Conservation (phyloP, 352 stramenopile genomes). For the Phytophthora agathidicida region DNA sequence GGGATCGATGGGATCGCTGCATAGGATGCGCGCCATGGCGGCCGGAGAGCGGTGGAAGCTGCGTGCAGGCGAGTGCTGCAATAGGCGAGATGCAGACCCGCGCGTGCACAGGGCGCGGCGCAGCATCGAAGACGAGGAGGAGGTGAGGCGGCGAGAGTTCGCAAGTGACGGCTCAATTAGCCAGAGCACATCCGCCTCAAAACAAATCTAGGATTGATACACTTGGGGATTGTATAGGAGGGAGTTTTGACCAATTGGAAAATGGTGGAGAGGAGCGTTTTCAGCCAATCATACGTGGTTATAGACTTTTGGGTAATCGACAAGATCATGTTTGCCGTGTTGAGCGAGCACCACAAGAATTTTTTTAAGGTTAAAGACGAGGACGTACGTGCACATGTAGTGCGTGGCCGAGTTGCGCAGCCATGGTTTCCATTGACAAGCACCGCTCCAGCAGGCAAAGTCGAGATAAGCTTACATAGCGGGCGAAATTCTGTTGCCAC, state of each 20-base stretch:
- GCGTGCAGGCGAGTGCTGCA: conserved; percentile 26
- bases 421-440: no score
- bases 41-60: conserved; percentile 48
- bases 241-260: conserved; percentile 18
- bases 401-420: conserved; percentile 11
- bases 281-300: not conserved
- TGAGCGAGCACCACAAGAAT: conserved; percentile 14
- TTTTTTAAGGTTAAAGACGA: conserved; percentile 19
- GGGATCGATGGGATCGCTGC: conserved; percentile 87
- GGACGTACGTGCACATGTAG: conserved; percentile 13
- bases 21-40: conserved; percentile 86
- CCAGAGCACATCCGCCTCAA: no score
- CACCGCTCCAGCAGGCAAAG: no score
- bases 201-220: conserved; percentile 8
- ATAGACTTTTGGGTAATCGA: conserved; percentile 2
- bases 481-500: no score
- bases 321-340: conserved; percentile 16
- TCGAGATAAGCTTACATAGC: no score
- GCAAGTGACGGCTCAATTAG: conserved; percentile 11
- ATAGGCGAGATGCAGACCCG: conserved; percentile 40
- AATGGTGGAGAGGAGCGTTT: not conserved
- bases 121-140: conserved; percentile 47
- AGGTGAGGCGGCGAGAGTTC: conserved; percentile 1
- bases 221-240: conserved; percentile 8
- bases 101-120: conserved; percentile 46